These are phyloP conservation scores for Akanthomyces dipterigenus DNA, from an alignment of 2,329 filamentous ascomycete species.

Conservation along the genomic window DNA sequence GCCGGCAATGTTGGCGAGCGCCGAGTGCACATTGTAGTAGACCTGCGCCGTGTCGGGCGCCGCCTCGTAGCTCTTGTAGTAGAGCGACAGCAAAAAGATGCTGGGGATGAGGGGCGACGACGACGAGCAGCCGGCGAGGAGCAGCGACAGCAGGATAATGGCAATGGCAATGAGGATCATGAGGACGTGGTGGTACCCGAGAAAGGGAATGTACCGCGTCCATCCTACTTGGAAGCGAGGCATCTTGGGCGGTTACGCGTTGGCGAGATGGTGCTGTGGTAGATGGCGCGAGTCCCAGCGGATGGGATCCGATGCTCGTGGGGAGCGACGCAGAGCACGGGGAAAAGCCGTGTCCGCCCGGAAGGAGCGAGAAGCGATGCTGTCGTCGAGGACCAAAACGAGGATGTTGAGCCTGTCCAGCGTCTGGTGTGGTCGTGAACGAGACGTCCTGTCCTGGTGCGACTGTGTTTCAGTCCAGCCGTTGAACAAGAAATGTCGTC, in stretches of 20 bases:
- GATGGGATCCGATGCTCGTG: not conserved
- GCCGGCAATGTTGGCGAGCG: constrained; percentile 86
- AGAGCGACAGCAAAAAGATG: constrained; percentile 97
- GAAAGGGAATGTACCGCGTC: constrained; percentile 54
- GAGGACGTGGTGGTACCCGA: constrained; percentile 77
- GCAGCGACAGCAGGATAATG: constrained; percentile 87
- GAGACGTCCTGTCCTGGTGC: not conserved
- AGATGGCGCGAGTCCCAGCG: not conserved
- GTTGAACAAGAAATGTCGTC: not conserved
- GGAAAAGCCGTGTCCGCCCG: not conserved
- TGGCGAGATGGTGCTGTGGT: not conserved
- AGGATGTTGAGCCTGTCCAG: not conserved
- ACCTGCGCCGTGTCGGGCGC: constrained; percentile 81
- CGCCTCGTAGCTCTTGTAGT: constrained; percentile 83
- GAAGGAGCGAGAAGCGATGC: not conserved
- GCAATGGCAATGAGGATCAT: constrained; percentile 94
- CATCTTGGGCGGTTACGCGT: not conserved
- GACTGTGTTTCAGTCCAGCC: not conserved
- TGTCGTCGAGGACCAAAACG: not conserved
- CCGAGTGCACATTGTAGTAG: constrained; percentile 76
- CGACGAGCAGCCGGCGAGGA: constrained; percentile 93
- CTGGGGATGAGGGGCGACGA: constrained; percentile 90
- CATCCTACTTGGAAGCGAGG: constrained; percentile 17
- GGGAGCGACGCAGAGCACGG: not conserved
- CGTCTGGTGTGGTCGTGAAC: not conserved